Conservation (phyloP, 495 filamentous ascomycete genomes). For the Xylaria scruposa region DNA sequence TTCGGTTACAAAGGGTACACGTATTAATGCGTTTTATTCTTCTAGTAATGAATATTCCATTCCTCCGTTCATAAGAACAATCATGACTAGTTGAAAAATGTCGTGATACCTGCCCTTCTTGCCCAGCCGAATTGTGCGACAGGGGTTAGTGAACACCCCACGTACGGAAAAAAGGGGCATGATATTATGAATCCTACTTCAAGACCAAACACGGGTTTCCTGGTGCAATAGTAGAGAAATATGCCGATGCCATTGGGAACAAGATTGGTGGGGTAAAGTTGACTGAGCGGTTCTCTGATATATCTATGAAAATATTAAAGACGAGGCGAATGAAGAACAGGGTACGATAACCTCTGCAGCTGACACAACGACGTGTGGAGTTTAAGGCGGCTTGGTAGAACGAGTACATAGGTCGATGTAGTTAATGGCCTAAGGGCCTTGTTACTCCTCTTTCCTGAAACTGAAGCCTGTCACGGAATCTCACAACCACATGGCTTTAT, state of each 20-base stretch:
- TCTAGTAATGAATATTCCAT: too few species aligned
- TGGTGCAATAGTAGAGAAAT: background rate
- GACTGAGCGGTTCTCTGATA: background rate
- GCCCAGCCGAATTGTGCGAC: too few species aligned
- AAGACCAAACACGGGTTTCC: background rate
- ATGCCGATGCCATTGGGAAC: background rate
- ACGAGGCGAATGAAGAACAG: background rate
- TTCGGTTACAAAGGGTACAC: too few species aligned
- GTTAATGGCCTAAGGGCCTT: background rate
- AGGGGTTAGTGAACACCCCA: background rate
- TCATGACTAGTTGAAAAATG: too few species aligned
- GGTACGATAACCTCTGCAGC: background rate
- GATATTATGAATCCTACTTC: background rate
- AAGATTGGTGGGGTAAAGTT: background rate
- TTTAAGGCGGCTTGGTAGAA: background rate
- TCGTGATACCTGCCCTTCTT: too few species aligned
- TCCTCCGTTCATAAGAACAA: too few species aligned
- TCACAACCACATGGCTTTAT: background rate
- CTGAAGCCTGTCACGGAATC: background rate
- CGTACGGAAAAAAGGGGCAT: background rate
- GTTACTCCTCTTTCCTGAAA: background rate
- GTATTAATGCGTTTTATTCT: too few species aligned
- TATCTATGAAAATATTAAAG: background rate
- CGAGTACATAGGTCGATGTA: background rate
- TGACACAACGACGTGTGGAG: background rate